Base-by-base conservation (phyloP, 1,139 yeast species). In the Kodamaea anthophila region DNA sequence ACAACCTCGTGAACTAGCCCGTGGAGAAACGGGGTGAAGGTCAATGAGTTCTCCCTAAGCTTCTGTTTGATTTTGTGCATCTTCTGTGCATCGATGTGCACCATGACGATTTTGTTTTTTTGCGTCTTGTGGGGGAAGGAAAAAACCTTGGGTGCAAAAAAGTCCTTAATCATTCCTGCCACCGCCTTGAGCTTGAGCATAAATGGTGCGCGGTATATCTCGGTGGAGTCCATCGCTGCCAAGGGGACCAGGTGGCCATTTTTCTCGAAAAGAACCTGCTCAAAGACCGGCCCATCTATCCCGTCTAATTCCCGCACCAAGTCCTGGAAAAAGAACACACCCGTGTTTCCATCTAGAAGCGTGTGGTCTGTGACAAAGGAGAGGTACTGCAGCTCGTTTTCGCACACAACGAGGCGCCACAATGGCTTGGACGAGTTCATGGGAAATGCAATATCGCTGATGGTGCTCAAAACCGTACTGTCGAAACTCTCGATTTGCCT, bases 291-390 rank as follows among this genome's bases (percentile, higher is more conserved):
- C n/a, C 5, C 18, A 23, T 14, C 24, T 5, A 5, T 11, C 9
- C 24, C 24, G 9, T 14, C 18, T 18, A 51, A 39, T 13, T 44
- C 49, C 10, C 33, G 31, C 2, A 51, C 34, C 31, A 64, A 47
- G 18, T 58, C 58, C 9, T 45, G 39, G 29, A 60, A 68, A 39
- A 65, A 62, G 24, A 45, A 42, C 6, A 46, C 41, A 1, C 53
- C 64, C 2, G 65, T 44, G 10, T 44, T 46, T 3, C 70, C 72
- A 40, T 65, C 70, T 21, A 51, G 51, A 9, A 56, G 38, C 1
- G 53, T 24, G 39, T 65, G 72, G 38, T 62, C 62, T 32, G 53
- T 53, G 10, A 43, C 43, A 18, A 55, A 51, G 1, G 58, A 35
- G 4, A 60, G 22, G 22, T 53, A 43, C 24, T 44, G 49, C 4